Conservation (phyloP, 441 rosid genomes). For the Dalechampia spathulata region DNA sequence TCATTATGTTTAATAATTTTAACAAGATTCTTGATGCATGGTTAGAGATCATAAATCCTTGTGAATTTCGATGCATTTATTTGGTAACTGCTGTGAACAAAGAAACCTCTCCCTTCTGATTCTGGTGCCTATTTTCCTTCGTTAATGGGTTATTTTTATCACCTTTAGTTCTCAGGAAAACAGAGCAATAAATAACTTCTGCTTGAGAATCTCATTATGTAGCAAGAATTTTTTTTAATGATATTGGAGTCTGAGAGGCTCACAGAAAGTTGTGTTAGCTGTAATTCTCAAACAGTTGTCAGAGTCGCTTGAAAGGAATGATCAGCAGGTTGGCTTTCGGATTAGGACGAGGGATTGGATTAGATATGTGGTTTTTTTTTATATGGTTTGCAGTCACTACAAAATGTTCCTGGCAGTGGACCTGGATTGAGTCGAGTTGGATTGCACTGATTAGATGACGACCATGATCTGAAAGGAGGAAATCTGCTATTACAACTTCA, state of each 20-base stretch:
- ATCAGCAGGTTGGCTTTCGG: no score
- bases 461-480: not conserved
- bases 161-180: no score
- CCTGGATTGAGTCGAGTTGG: not conserved
- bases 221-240: not conserved
- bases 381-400: not conserved
- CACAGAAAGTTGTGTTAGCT: not conserved
- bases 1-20: not conserved
- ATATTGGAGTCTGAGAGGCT: not conserved
- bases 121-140: not conserved
- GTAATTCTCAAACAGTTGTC: no score
- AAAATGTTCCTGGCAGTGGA: not conserved
- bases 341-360: not conserved
- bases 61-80: not conserved
- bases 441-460: not conserved
- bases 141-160: not conserved
- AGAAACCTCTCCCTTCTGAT: not conserved
- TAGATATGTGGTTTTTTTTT: not conserved
- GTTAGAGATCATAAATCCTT: not conserved
- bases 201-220: not conserved
- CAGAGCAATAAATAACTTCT: no score
- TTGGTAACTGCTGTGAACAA: not conserved
- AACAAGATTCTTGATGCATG: constrained; percentile 1
- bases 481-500: not conserved
- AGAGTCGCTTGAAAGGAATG: not conserved